Evolutionary conservation across 169 alveolate genomes (phyloP).

Genomic region (Pseudocohnilembus persalinus): DNA sequence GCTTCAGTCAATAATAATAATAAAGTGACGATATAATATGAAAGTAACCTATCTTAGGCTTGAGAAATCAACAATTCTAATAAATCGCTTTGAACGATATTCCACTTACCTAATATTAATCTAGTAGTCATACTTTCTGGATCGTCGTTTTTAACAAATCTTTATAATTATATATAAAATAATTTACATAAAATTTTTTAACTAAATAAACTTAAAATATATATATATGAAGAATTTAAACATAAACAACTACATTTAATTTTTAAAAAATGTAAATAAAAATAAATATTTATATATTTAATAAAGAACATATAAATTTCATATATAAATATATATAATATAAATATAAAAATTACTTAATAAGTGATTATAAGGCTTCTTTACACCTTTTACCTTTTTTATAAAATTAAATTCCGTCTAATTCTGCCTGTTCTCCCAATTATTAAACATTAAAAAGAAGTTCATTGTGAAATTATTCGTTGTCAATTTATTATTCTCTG

Average conservation of each 20-base stretch:
- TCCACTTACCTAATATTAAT: slow-evolving; percentile 43
- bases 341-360: not conserved
- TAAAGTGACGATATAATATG: slow-evolving; percentile 35
- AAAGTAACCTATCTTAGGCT: slow-evolving; percentile 41
- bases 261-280: too few relatives aligned
- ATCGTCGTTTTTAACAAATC: slow-evolving; percentile 41
- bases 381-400: slow-evolving; percentile 49
- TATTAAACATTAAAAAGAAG: slow-evolving; percentile 46
- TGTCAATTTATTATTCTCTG: not conserved
- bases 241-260: too few relatives aligned
- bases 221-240: too few relatives aligned
- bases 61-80: slow-evolving; percentile 45
- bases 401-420: slow-evolving; percentile 53
- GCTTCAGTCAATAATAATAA: slow-evolving; percentile 39
- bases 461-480: slow-evolving; percentile 20
- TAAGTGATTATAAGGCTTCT: slow-evolving; percentile 42
- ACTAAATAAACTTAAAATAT: too few relatives aligned
- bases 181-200: too few relatives aligned
- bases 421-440: slow-evolving; percentile 43
- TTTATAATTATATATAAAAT: not conserved
- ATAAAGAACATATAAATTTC: not conserved
- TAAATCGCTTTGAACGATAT: slow-evolving; percentile 45
- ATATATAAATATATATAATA: too few relatives aligned
- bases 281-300: too few relatives aligned
- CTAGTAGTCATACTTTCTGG: slow-evolving; percentile 37